Evolutionary conservation across 768 basidiomycete species (phyloP), one percentile per base, ranked within the genome.

Genomic region (Tulasnella sp.): DNA sequence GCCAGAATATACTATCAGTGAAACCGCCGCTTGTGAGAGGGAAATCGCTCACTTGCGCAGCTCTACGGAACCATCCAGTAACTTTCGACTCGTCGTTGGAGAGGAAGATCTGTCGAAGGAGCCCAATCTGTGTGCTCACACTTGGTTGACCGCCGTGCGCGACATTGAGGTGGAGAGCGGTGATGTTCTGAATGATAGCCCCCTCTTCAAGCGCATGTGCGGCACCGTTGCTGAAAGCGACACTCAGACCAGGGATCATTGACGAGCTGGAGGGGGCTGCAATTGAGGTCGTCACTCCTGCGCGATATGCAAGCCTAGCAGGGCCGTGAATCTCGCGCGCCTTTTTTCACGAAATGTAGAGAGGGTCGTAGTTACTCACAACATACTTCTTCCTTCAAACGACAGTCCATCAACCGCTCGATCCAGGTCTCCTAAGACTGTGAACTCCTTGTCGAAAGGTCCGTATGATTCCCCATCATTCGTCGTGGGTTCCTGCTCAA

Each of bases 111-210:
- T 77, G 73, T 1, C 91, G 78, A 47, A 96, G 72, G 3, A 81
- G 75, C 13, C 84, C 84, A 62, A 95, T 83, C 64, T 91, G 82
- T n/a, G 84, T 86, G 70, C 90, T 90, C 29, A 90, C 76, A 61
- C 87, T 86, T 0, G 76, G 73, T 45, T 69, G 68, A 2, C 64
- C 68, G 3, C 69, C 66, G 5, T 71, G 71, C 4, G 74, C 69
- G 45, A 92, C 68, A 13, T 73, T 65, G 64, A 93, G 73, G 64
- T 91, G 88, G 4, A 93, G 68, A 0, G 88, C 85, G 3, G 77
- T 78, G 17, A 77, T 74, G 10, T 80, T 75, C 63, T 84, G 75
- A 38, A 85, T 66, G 58, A 90, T 70, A 10, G 88, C 87, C 10
- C 79, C 80, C 0, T 74, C 66, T 21, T 78, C 80, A 24, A 92